Percentiles rank a stretch among this genome's conserved stretches.
phyloP scores from a whole-genome alignment of 1,139 yeast species.

The Geotrichum siamense region DNA sequence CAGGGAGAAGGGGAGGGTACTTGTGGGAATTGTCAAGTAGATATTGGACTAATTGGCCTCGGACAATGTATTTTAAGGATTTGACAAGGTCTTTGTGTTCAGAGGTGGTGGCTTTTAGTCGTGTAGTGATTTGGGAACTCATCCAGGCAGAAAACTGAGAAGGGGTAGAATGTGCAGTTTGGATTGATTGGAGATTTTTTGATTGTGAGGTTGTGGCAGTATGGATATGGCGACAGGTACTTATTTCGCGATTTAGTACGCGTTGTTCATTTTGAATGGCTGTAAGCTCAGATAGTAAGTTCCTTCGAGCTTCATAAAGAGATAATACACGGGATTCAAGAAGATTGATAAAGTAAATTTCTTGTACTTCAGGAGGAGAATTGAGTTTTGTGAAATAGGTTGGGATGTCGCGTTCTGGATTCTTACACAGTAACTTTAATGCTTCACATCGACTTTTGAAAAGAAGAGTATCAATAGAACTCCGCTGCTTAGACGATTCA shows the following conservation, averaged over 20 bases:
- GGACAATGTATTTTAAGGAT: not conserved
- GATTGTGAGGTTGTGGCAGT: not conserved
- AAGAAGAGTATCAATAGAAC: not conserved
- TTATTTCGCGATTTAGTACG: not conserved
- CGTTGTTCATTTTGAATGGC: not conserved
- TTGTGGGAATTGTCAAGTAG: not conserved
- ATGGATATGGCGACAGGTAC: not conserved
- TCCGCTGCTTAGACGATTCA: no score
- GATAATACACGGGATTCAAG: constrained; percentile 1
- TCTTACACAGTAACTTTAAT: no score
- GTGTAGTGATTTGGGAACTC: not conserved
- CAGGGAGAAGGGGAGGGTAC: not conserved
- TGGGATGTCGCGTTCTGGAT: no score
- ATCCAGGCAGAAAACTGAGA: not conserved
- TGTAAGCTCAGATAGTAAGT: not conserved
- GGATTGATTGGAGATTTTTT: not conserved
- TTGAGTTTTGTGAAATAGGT: no score
- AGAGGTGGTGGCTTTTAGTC: not conserved
- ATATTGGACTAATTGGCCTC: not conserved
- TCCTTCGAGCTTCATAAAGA: not conserved
- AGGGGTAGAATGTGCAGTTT: not conserved
- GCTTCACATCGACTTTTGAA: not conserved
- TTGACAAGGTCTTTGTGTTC: not conserved
- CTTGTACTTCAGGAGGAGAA: no score
- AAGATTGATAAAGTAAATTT: no score